These are phyloP conservation scores for Trichoderma atroviride DNA, from an alignment of 2,329 filamentous ascomycete species.

Conservation along the genomic window DNA sequence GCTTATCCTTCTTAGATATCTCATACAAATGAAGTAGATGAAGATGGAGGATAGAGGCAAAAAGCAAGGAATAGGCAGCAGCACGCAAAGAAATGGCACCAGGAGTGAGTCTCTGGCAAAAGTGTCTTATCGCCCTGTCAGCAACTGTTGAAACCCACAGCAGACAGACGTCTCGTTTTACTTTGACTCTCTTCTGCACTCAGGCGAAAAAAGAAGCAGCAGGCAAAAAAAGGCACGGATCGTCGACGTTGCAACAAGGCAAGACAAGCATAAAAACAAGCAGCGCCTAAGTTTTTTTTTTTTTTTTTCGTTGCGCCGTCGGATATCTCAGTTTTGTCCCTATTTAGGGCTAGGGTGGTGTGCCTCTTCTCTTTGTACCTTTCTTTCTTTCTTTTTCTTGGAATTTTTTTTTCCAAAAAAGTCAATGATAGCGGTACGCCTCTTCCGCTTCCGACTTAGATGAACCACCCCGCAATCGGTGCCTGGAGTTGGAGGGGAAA, in stretches of 20 bases:
- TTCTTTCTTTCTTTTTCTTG: background rate
- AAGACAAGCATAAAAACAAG: slow-evolving; percentile 26
- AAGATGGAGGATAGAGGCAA: background rate
- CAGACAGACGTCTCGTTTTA: background rate
- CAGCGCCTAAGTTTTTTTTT: slow-evolving; percentile 15
- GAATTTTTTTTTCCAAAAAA: background rate
- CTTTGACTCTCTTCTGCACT: background rate
- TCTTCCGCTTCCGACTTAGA: background rate
- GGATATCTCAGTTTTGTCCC: slow-evolving; percentile 1
- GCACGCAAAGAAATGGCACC: background rate
- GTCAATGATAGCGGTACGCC: background rate
- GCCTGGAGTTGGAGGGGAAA: background rate
- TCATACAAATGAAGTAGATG: background rate
- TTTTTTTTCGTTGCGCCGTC: background rate
- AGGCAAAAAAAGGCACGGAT: slow-evolving; percentile 16
- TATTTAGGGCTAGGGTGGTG: slow-evolving; percentile 20
- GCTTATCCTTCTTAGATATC: background rate
- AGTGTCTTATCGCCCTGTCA: background rate
- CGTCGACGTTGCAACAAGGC: slow-evolving; percentile 12
- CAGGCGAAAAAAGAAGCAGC: background rate
- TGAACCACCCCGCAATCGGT: slow-evolving; percentile 6
- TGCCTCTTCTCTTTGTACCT: background rate
- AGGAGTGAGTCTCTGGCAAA: background rate
- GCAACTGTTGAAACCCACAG: background rate
- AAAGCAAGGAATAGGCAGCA: background rate